phyloP scores from a whole-genome alignment of 352 stramenopile species.

The Pythium rishiriense region DNA sequence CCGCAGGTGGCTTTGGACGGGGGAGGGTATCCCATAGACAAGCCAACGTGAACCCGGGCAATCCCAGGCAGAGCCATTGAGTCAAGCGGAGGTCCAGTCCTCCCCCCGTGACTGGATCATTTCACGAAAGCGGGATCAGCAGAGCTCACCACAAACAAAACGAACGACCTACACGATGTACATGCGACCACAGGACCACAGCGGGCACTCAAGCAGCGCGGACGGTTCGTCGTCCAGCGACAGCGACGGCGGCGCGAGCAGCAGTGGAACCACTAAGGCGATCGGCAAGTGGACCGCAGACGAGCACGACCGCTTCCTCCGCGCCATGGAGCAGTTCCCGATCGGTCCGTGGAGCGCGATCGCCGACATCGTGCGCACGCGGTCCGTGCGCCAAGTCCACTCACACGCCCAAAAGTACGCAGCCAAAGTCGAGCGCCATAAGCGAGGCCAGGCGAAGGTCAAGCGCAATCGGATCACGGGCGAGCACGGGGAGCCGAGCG shows the following conservation, averaged over 20 bases:
- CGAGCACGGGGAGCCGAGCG: not conserved
- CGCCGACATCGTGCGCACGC: conserved; percentile 59
- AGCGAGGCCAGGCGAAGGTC: conserved; percentile 61
- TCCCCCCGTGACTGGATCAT: not conserved
- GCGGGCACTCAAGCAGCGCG: not conserved
- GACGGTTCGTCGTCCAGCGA: not conserved
- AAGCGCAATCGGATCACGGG: conserved; percentile 34
- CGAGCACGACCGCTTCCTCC: conserved; percentile 66
- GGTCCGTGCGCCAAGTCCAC: conserved; percentile 64
- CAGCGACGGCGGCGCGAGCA: conserved; percentile 27
- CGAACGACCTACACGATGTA: not conserved
- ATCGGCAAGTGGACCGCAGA: conserved; percentile 51
- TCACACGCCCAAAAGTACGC: conserved; percentile 75
- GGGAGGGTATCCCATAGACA: not conserved
- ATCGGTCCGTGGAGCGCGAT: conserved; percentile 70
- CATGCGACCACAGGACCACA: not conserved
- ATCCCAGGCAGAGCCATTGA: not conserved
- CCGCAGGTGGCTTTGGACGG: not conserved
- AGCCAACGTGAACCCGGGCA: not conserved
- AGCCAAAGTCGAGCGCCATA: conserved; percentile 63
- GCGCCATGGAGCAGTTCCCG: conserved; percentile 58
- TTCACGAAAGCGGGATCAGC: not conserved
- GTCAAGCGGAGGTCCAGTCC: not conserved
- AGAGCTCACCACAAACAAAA: not conserved
- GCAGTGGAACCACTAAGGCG: not conserved